These are phyloP conservation scores for Selaginella tamariscina DNA, from an alignment of 75 land plant genomes.

Conservation along the genomic window DNA sequence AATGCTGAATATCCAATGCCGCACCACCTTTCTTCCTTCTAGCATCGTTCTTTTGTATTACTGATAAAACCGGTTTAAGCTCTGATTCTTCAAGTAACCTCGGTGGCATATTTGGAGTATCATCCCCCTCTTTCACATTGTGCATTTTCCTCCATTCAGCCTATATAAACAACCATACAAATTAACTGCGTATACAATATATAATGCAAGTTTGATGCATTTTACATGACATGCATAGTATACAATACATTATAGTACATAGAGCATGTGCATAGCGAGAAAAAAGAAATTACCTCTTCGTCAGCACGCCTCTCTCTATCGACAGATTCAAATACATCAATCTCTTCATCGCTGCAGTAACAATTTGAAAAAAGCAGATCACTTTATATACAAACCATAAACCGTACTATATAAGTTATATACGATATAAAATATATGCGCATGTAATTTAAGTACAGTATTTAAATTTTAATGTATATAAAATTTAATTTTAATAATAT, in stretches of 20 bases:
- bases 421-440: no score
- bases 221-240: no score
- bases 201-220: no score
- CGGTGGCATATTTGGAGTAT: slow-evolving; percentile 36
- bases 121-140: slow-evolving; percentile 21
- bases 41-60: slow-evolving; percentile 48
- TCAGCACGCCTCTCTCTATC: slow-evolving; percentile 57
- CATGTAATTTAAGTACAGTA: no score
- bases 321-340: slow-evolving; percentile 85
- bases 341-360: slow-evolving; percentile 86
- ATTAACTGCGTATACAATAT: no score
- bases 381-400: no score
- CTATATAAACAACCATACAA: slow-evolving; percentile 39
- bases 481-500: no score
- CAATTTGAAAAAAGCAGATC: no score
- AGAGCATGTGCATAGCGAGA: no score
- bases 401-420: no score
- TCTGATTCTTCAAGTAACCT: slow-evolving; percentile 81
- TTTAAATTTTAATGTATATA: no score
- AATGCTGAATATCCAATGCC: slow-evolving; percentile 56
- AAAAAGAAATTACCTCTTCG: slow-evolving; percentile 47
- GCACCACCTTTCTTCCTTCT: slow-evolving; percentile 41
- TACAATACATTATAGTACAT: no score
- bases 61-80: slow-evolving; percentile 43
- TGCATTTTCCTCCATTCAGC: slow-evolving; percentile 45